A percentile compares a stretch with the other conserved stretches of the same genome.
Evolutionary conservation across 176 grass and related monocot genomes (phyloP).

Genomic region (Dendrocalamus sinicus): DNA sequence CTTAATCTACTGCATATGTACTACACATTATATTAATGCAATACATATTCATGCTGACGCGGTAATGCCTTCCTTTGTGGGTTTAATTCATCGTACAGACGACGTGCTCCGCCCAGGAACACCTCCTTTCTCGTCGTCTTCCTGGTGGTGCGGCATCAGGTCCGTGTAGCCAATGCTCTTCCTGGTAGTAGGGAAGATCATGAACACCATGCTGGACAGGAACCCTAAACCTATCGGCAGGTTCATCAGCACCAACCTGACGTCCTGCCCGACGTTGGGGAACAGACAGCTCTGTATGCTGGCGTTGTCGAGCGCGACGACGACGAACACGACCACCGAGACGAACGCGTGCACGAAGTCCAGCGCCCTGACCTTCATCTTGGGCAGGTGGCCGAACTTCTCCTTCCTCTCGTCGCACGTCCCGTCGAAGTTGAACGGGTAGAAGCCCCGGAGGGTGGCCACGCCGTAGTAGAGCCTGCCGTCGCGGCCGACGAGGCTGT

Average conservation of each 20-base stretch:
- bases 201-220: conserved; percentile 52
- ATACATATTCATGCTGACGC: no score
- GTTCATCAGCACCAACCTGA: conserved; percentile 47
- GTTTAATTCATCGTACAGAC: no score
- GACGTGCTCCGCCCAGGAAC: background rate
- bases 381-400: conserved; percentile 25
- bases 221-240: conserved; percentile 49
- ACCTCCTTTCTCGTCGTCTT: background rate
- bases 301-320: conserved; percentile 50
- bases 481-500: conserved; percentile 52
- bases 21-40: no score
- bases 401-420: background rate
- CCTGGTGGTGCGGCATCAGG: background rate
- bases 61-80: no score
- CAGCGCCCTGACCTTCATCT: conserved; percentile 38
- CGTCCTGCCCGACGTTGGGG: conserved; percentile 10
- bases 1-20: no score
- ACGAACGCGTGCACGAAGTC: conserved; percentile 58
- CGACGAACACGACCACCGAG: conserved; percentile 40
- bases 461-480: conserved; percentile 64
- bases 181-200: conserved; percentile 55
- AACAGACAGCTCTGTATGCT: conserved; percentile 58
- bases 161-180: conserved; percentile 59
- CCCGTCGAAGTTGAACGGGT: conserved; percentile 48
- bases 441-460: conserved; percentile 50